Base-by-base conservation (phyloP, 306 rosid species). In the Sophora flavescens region DNA sequence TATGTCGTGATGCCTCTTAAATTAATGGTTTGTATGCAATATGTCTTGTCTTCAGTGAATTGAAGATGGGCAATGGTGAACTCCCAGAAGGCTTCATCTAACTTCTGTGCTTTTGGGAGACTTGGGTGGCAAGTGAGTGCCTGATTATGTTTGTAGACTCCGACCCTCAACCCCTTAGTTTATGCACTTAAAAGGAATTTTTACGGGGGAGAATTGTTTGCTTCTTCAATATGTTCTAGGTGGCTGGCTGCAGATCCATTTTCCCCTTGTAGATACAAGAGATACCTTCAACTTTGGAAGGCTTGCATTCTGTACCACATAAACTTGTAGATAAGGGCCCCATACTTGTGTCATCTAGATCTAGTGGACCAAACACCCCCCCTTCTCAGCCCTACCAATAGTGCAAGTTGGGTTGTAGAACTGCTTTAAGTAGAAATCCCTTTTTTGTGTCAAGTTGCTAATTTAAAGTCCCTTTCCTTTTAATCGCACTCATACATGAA, bases 111-210 rank as follows among this genome's bases (percentile, higher is more conserved):
- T 80, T 59, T 84, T 74, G 63, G 70, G 70, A 66, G 80, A 54
- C 64, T 71, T 83, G 85, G 90, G 84, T 76, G 86, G 91, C 80
- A 77, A 82, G 86, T 84, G 87, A 83, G 87, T 51, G 67, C 22
- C 44, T 72, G 42, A 33, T 79, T 68, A 71, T 81, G 78, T 69
- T 87, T 73, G 74, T 78, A 81, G 82, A 81, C 86, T 72, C 58
- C 2, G 2, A n/a, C 61, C 82, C 85, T 75, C 82, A 66, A 53
- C 79, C 77, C 63, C 63, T 56, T 80, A 6, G 62, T 5, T 52
- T 42, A 58, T 13, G 45, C 65, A 26, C 38, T 48, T n/a, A n/a
- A n/a, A 8, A 58, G 63, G 80, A 80, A 62, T 79, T 10, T 41
- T 60, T 83, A 59, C 30, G 74, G 73, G 73, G 87, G 81, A 68